Evolutionary conservation across 768 basidiomycete species (phyloP).

Genomic region (Panellus pusillus): DNA sequence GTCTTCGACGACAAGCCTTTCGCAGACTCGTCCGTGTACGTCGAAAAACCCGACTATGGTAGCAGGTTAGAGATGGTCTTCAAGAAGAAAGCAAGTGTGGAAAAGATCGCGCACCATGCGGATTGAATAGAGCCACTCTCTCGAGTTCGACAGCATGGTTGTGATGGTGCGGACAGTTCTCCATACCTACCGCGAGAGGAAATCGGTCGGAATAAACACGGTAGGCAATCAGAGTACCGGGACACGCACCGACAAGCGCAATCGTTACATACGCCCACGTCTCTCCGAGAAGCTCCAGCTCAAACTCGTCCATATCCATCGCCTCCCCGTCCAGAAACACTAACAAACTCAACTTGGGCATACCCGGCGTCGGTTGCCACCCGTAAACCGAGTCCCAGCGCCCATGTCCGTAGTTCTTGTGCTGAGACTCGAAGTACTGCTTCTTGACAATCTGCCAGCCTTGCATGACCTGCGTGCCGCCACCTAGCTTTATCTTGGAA

Average conservation of each 20-base stretch:
- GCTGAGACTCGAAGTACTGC: slow-evolving; percentile 1
- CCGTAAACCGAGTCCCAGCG: neutral
- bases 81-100: neutral
- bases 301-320: slow-evolving; percentile 4
- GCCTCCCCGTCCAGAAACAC: slow-evolving; percentile 4
- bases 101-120: neutral
- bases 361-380: slow-evolving; percentile 7
- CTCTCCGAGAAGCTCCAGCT: slow-evolving; percentile 1
- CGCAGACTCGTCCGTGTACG: slow-evolving; percentile 5
- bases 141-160: slow-evolving; percentile 4
- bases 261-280: slow-evolving; percentile 4
- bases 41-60: neutral
- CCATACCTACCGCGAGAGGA: neutral
- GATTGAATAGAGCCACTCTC: slow-evolving; percentile 1
- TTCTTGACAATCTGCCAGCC: neutral
- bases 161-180: slow-evolving; percentile 5
- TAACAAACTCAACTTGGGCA: slow-evolving; percentile 5
- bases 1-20: slow-evolving; percentile 2
- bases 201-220: too few relatives aligned
- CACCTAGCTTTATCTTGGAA: neutral
- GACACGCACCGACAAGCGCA: slow-evolving; percentile 5
- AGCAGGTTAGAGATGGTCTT: neutral
- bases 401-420: slow-evolving; percentile 1
- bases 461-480: slow-evolving; percentile 3
- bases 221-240: too few relatives aligned